A percentile compares a stretch with the other conserved stretches of the same genome.
phyloP scores from a whole-genome alignment of 768 basidiomycete species.

The Basidioascus undulatus region DNA sequence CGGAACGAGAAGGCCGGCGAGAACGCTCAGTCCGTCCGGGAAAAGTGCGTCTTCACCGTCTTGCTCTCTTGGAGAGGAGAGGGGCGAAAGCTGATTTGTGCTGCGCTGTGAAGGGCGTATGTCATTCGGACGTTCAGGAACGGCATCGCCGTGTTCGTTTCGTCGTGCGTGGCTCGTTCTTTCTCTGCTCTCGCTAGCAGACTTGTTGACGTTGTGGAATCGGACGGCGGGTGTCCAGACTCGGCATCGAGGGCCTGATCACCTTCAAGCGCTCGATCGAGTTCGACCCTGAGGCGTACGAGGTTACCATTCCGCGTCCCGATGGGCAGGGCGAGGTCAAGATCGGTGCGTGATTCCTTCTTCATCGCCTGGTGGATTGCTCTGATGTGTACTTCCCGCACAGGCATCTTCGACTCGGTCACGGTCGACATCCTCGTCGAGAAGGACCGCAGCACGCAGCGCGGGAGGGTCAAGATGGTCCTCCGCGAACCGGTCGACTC shows the following conservation, averaged over 20 bases:
- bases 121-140: slow-evolving; percentile 87
- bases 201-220: not conserved
- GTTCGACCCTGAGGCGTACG: slow-evolving; percentile 80
- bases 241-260: slow-evolving; percentile 82
- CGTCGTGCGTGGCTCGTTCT: slow-evolving; percentile 34
- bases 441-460: slow-evolving; percentile 80
- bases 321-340: slow-evolving; percentile 22
- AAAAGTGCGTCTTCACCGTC: slow-evolving; percentile 15
- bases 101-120: slow-evolving; percentile 59
- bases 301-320: slow-evolving; percentile 36
- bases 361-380: too few relatives aligned
- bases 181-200: not conserved
- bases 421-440: slow-evolving; percentile 73
- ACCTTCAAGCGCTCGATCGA: slow-evolving; percentile 74
- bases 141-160: slow-evolving; percentile 88
- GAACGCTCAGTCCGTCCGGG: slow-evolving; percentile 17
- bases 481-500: slow-evolving; percentile 43
- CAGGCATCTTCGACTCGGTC: slow-evolving; percentile 92
- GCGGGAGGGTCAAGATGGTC: slow-evolving; percentile 69
- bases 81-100: too few relatives aligned
- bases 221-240: slow-evolving; percentile 23
- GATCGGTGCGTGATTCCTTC: too few relatives aligned
- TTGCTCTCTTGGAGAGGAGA: not conserved
- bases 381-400: too few relatives aligned
- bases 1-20: slow-evolving; percentile 18